These are phyloP conservation scores for Trichoderma citrinoviride DNA, from an alignment of 2,329 filamentous ascomycete species.

Conservation along the genomic window DNA sequence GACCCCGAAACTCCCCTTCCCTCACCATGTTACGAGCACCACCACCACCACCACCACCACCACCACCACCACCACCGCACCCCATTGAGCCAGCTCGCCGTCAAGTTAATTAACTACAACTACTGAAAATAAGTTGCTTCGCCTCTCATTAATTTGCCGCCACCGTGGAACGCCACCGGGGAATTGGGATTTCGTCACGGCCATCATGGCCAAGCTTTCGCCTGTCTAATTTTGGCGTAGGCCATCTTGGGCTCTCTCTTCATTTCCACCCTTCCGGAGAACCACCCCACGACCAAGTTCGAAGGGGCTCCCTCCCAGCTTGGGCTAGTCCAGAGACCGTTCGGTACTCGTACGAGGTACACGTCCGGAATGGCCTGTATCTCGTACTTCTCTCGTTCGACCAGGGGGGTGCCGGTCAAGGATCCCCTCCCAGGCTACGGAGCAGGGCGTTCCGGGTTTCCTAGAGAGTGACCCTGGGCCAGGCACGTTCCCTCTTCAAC, in stretches of 20 bases:
- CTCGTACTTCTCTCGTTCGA: not conserved
- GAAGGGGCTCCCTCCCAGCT: constrained; percentile 4
- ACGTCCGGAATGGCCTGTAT: not conserved
- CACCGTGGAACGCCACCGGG: constrained; percentile 3
- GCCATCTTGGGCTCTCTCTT: not conserved
- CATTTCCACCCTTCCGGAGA: constrained; percentile 14
- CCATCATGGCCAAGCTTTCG: constrained; percentile 11
- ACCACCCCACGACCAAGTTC: constrained; percentile 2
- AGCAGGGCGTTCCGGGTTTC: constrained; percentile 7
- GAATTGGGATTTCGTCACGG: not conserved
- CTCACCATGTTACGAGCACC: not conserved
- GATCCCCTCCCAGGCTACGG: not conserved
- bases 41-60: not conserved
- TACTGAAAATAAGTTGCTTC: constrained; percentile 6
- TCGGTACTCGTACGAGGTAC: not conserved
- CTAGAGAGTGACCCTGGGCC: constrained; percentile 8
- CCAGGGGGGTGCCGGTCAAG: not conserved
- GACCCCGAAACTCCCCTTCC: not conserved
- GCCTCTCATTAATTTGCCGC: constrained; percentile 17
- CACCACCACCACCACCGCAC: not conserved
- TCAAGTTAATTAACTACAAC: constrained; percentile 9
- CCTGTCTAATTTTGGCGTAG: constrained; percentile 13
- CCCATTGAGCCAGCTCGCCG: not conserved
- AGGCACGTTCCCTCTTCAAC: constrained; percentile 16
- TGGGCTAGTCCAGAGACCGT: constrained; percentile 8